Evolutionary conservation across 306 rosid genomes (phyloP).

Genomic region (Boehmeria nivea): DNA sequence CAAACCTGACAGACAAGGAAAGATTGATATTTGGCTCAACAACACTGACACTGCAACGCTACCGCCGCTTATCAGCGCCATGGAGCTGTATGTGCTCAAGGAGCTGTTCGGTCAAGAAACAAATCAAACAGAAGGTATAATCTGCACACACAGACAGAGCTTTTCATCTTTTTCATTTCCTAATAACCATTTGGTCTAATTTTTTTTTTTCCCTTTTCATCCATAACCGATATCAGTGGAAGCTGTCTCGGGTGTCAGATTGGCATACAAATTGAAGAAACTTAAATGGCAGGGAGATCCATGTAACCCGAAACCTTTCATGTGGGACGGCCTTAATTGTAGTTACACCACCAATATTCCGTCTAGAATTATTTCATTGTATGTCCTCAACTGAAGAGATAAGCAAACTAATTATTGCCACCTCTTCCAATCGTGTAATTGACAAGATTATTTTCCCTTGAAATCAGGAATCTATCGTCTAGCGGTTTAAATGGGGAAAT

Average conservation of each 20-base stretch:
- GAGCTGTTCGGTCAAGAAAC: conserved; percentile 28
- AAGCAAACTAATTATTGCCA: too few relatives aligned
- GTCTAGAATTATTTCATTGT: conserved; percentile 1
- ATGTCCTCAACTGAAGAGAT: not conserved
- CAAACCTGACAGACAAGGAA: not conserved
- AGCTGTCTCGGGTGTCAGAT: conserved; percentile 23
- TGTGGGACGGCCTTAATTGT: conserved; percentile 27
- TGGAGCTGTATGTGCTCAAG: conserved; percentile 30
- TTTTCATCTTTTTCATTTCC: too few relatives aligned
- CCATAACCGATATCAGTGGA: conserved; percentile 12
- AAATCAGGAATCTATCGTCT: conserved; percentile 27
- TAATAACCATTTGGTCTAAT: not conserved
- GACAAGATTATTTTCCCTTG: not conserved
- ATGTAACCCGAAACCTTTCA: conserved; percentile 15
- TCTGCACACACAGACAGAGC: not conserved
- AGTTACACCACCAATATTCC: not conserved
- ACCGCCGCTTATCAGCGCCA: conserved; percentile 50
- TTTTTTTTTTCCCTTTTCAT: not conserved
- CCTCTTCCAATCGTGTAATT: too few relatives aligned
- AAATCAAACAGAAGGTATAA: conserved; percentile 32
- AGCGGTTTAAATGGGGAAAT: conserved; percentile 24
- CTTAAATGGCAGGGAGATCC: conserved; percentile 37
- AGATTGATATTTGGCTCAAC: conserved; percentile 4
- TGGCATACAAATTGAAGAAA: conserved; percentile 8
- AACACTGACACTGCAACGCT: conserved; percentile 24